These are phyloP conservation scores for Tolypocladium nubicola DNA, from an alignment of 2,329 filamentous ascomycete genomes.

Conservation along the genomic window DNA sequence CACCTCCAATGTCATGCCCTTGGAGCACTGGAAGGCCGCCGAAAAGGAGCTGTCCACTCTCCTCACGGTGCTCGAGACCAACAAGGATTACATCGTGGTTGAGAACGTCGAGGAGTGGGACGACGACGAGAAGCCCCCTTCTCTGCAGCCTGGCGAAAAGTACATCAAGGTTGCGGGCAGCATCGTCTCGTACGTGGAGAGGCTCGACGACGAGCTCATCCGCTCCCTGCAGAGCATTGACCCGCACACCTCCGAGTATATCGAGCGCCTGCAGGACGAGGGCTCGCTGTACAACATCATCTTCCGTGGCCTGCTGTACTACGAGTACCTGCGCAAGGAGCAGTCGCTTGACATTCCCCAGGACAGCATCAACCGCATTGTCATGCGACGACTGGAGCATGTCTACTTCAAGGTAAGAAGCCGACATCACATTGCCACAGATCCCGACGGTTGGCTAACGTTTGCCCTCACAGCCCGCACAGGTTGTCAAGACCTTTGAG, in stretches of 20 bases:
- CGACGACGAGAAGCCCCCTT: slow-evolving; percentile 89
- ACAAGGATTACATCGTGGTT: slow-evolving; percentile 72
- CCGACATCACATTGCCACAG: neutral
- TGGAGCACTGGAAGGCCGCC: slow-evolving; percentile 94
- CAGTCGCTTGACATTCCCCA: slow-evolving; percentile 63
- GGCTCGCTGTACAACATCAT: slow-evolving; percentile 84
- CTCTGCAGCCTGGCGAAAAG: slow-evolving; percentile 60
- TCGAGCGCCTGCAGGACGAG: slow-evolving; percentile 89
- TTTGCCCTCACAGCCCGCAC: slow-evolving; percentile 50
- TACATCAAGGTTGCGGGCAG: slow-evolving; percentile 89
- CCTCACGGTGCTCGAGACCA: slow-evolving; percentile 67
- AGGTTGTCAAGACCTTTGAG: slow-evolving; percentile 88
- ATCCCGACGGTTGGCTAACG: slow-evolving; percentile 2
- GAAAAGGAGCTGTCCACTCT: slow-evolving; percentile 76
- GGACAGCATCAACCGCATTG: slow-evolving; percentile 81
- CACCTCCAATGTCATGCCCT: slow-evolving; percentile 69
- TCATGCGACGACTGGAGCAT: slow-evolving; percentile 92
- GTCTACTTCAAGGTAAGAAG: slow-evolving; percentile 84
- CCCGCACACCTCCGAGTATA: slow-evolving; percentile 97
- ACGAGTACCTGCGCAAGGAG: slow-evolving; percentile 68
- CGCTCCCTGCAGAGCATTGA: slow-evolving; percentile 96
- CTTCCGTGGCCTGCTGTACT: slow-evolving; percentile 79
- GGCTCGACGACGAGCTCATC: slow-evolving; percentile 93
- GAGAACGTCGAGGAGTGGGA: slow-evolving; percentile 98
- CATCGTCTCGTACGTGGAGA: slow-evolving; percentile 87